A percentile compares a stretch with the other conserved stretches of the same genome.
Evolutionary conservation across 2,329 filamentous ascomycete species (phyloP).

Genomic region (Cadophora gregata): DNA sequence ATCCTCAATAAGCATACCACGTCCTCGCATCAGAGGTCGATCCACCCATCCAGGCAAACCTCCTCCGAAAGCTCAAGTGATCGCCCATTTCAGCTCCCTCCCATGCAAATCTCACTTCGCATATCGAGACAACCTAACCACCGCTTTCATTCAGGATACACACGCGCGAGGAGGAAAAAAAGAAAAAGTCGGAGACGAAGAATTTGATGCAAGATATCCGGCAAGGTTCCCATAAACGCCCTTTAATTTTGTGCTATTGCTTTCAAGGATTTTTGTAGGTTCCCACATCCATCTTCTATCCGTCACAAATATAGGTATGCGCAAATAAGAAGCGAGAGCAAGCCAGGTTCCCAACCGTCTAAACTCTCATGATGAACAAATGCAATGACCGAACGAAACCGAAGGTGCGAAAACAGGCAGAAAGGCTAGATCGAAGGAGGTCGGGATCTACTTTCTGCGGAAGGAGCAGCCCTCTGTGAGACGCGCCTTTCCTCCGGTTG

Average conservation of each 20-base stretch:
- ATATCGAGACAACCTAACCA: slow-evolving; percentile 41
- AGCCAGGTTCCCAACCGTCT: slow-evolving; percentile 31
- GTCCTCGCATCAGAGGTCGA: slow-evolving; percentile 58
- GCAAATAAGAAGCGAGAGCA: slow-evolving; percentile 44
- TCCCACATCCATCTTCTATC: slow-evolving; percentile 71
- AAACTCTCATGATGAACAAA: slow-evolving; percentile 42
- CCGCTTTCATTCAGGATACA: slow-evolving; percentile 17
- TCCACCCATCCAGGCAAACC: slow-evolving; percentile 40
- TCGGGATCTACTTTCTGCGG: slow-evolving; percentile 93
- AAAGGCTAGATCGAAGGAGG: slow-evolving; percentile 46
- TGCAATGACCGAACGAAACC: slow-evolving; percentile 37
- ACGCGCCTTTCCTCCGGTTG: slow-evolving; percentile 98
- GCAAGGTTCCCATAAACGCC: slow-evolving; percentile 71
- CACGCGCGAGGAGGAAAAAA: slow-evolving; percentile 35
- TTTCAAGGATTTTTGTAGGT: slow-evolving; percentile 53
- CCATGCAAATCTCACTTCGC: slow-evolving; percentile 53
- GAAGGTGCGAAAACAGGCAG: slow-evolving; percentile 41
- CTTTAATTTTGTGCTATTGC: slow-evolving; percentile 49
- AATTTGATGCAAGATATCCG: slow-evolving; percentile 81
- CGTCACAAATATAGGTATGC: slow-evolving; percentile 57
- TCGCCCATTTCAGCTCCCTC: slow-evolving; percentile 58
- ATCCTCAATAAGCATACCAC: slow-evolving; percentile 69
- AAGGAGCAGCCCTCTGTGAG: slow-evolving; percentile 99
- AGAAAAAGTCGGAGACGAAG: slow-evolving; percentile 47
- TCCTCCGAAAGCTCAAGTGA: slow-evolving; percentile 59